These are phyloP conservation scores for Monosporascus sp. DNA, from an alignment of 2,329 filamentous ascomycete species.

Conservation along the genomic window DNA sequence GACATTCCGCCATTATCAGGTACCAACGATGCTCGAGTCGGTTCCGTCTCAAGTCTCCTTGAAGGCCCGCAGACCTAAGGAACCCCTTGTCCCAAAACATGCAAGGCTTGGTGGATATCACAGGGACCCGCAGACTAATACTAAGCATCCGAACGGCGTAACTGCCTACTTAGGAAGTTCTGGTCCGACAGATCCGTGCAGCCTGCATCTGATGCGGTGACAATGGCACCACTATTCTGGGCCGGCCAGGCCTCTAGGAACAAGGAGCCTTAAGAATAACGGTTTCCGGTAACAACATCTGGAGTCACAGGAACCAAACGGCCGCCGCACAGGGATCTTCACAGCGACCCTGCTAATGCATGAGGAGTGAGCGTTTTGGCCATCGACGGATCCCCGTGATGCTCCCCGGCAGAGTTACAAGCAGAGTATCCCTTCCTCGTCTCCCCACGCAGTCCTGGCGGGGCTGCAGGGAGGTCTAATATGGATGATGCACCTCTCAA, in stretches of 20 bases:
- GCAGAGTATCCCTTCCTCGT: not conserved
- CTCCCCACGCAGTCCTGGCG: not conserved
- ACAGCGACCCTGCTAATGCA: not conserved
- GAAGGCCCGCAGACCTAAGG: constrained; percentile 24
- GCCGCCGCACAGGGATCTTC: not conserved
- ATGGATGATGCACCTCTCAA: not conserved
- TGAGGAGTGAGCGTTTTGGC: not conserved
- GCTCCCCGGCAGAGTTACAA: not conserved
- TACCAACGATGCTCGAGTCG: constrained; percentile 28
- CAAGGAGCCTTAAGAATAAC: not conserved
- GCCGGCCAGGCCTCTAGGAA: constrained; percentile 11
- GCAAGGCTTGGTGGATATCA: not conserved
- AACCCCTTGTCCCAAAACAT: constrained; percentile 25
- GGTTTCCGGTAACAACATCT: not conserved
- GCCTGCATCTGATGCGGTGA: constrained; percentile 7
- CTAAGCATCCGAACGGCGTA: constrained; percentile 22
- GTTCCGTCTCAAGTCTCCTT: constrained; percentile 40
- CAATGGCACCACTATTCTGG: constrained; percentile 12
- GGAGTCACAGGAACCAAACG: not conserved
- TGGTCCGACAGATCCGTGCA: constrained; percentile 24
- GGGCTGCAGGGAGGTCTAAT: not conserved
- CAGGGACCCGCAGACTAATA: constrained; percentile 23
- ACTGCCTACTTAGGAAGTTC: constrained; percentile 25
- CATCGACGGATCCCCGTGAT: not conserved
- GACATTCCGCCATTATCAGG: constrained; percentile 29